phyloP scores from a whole-genome alignment of 768 basidiomycete species.

The Rhodocollybia butyracea region DNA sequence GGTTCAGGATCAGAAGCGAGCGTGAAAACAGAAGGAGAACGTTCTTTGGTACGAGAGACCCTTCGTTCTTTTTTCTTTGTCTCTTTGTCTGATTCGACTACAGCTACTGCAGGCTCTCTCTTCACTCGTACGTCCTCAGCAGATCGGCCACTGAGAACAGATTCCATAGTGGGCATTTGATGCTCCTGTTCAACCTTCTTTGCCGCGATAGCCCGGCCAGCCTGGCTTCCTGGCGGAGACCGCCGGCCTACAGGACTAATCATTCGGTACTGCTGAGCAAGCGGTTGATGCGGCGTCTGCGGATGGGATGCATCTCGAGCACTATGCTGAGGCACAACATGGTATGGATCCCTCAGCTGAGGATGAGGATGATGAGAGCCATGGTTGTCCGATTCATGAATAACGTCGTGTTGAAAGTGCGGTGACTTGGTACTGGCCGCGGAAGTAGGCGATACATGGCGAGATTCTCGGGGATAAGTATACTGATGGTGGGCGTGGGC shows the following conservation, averaged over 20 bases:
- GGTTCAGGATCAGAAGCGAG: no score
- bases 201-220: conserved; percentile 43
- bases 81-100: neutral
- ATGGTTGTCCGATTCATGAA: neutral
- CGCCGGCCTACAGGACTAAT: conserved; percentile 23
- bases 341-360: neutral
- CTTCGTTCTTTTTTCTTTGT: neutral
- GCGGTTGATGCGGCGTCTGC: neutral
- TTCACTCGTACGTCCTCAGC: neutral
- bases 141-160: conserved; percentile 3
- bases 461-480: neutral
- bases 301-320: neutral
- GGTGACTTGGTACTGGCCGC: neutral
- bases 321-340: neutral
- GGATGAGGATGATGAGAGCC: neutral
- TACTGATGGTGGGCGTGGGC: neutral
- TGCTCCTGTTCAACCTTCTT: conserved; percentile 37
- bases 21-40: neutral
- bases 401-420: conserved; percentile 2
- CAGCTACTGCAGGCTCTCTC: neutral
- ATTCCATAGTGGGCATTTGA: conserved; percentile 12
- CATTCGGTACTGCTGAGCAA: conserved; percentile 1
- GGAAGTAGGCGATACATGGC: neutral
- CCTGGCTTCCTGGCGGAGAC: conserved; percentile 48
- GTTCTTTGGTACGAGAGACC: neutral